Evolutionary conservation across 1,284 basidiomycete genomes (phyloP).

Genomic region (Apiotrichum veenhuisii): DNA sequence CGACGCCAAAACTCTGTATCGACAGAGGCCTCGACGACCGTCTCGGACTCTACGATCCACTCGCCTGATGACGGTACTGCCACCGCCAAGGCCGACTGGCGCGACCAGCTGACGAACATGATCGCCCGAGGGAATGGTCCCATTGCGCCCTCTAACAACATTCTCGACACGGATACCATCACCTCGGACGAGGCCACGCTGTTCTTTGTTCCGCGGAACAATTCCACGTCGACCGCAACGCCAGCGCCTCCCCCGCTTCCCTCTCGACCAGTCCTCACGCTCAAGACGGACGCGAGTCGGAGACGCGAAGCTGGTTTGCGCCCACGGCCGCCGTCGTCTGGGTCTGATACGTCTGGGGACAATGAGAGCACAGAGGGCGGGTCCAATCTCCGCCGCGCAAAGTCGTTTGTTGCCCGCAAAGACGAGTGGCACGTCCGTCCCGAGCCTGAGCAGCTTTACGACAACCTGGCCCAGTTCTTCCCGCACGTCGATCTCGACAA

Average conservation of each 20-base stretch:
- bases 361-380: neutral
- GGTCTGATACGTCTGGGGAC: slow-evolving; percentile 1
- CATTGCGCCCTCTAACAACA: neutral
- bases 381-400: neutral
- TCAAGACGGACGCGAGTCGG: slow-evolving; percentile 23
- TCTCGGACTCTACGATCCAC: slow-evolving; percentile 34
- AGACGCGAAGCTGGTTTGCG: neutral
- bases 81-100: slow-evolving; percentile 38
- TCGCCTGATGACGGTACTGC: slow-evolving; percentile 15
- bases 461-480: slow-evolving; percentile 91
- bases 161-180: neutral
- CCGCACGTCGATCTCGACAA: slow-evolving; percentile 94
- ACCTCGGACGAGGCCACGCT: slow-evolving; percentile 39
- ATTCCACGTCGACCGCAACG: neutral
- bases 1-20: neutral
- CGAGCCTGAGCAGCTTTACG: slow-evolving; percentile 87
- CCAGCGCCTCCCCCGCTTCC: too few species aligned
- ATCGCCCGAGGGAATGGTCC: slow-evolving; percentile 11
- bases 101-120: slow-evolving; percentile 26
- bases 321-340: neutral
- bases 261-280: slow-evolving; percentile 25
- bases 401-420: neutral
- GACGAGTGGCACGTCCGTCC: slow-evolving; percentile 58
- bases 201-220: slow-evolving; percentile 24
- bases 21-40: neutral